A percentile compares a stretch with the other conserved stretches of the same genome.
These are phyloP conservation scores for Biscogniauxia sp. DNA, from an alignment of 2,329 filamentous ascomycete species.

Conservation along the genomic window DNA sequence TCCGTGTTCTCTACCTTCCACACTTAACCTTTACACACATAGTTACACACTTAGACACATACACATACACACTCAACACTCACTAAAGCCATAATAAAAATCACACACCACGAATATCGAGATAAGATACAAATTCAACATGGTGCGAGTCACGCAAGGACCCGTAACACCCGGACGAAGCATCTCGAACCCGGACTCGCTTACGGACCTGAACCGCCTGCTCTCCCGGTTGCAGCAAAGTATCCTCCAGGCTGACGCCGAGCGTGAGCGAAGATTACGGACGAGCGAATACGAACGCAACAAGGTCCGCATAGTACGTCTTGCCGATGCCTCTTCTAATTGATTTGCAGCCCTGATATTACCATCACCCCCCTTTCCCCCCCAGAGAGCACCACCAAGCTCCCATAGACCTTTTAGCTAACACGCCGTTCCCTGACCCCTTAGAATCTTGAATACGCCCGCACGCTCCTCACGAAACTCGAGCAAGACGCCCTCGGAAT, in stretches of 20 bases:
- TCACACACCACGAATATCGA: background rate
- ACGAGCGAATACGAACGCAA: constrained; percentile 65
- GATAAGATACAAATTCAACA: constrained; percentile 7
- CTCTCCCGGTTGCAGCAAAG: constrained; percentile 64
- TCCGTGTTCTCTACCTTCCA: constrained; percentile 4
- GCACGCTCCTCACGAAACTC: constrained; percentile 64
- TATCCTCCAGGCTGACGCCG: constrained; percentile 60
- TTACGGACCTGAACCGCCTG: constrained; percentile 59
- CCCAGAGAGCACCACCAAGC: constrained; percentile 5
- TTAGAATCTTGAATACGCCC: constrained; percentile 71
- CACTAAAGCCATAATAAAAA: background rate
- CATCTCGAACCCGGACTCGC: constrained; percentile 34
- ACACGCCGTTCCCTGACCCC: background rate
- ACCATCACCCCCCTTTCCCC: too few species aligned
- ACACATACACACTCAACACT: background rate
- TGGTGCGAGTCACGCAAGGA: constrained; percentile 32
- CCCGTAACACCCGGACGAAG: constrained; percentile 28
- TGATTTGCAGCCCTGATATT: background rate
- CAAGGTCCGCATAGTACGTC: constrained; percentile 52
- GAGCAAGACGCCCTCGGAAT: constrained; percentile 66
- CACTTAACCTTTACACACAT: too few species aligned
- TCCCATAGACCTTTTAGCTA: constrained; percentile 5
- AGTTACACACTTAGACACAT: background rate
- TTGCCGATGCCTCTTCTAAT: background rate
- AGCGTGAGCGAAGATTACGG: constrained; percentile 56